Conservation (phyloP, 768 basidiomycete genomes). For the Sporobolomyces phaffii region DNA sequence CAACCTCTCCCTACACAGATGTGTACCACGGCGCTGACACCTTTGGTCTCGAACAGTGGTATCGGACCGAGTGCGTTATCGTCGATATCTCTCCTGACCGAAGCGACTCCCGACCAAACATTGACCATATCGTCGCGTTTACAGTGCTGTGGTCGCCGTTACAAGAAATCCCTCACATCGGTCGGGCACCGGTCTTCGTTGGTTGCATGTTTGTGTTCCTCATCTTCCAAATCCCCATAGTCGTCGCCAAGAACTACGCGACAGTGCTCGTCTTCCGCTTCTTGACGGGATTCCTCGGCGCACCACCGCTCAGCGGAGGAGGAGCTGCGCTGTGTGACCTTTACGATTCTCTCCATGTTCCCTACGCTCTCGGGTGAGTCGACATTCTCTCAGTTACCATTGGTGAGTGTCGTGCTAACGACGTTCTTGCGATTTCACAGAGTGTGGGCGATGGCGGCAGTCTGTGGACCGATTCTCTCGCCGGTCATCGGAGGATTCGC, state of each 20-base stretch:
- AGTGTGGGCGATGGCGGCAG: background rate
- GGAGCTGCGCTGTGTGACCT: constrained; percentile 41
- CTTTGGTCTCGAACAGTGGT: constrained; percentile 40
- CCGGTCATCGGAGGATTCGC: constrained; percentile 41
- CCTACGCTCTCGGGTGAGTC: constrained; percentile 22
- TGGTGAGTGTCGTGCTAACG: constrained; percentile 36
- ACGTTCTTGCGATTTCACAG: background rate
- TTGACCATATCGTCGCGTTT: too few relatives aligned
- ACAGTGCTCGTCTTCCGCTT: constrained; percentile 46
- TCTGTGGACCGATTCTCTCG: constrained; percentile 13
- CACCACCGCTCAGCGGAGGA: constrained; percentile 43
- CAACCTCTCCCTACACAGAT: background rate
- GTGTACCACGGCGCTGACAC: background rate
- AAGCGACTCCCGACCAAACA: too few relatives aligned
- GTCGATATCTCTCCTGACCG: background rate
- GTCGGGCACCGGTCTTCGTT: constrained; percentile 47
- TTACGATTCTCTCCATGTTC: constrained; percentile 12
- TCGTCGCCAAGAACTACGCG: constrained; percentile 33
- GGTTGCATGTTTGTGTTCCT: constrained; percentile 46
- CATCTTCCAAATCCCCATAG: constrained; percentile 45
- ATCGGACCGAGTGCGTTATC: constrained; percentile 43
- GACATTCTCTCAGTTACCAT: constrained; percentile 17
- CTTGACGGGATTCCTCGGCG: constrained; percentile 45
- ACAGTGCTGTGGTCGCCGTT: constrained; percentile 40
- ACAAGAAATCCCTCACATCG: constrained; percentile 47